Conservation (phyloP, 139 green algal genomes). For the Axilococcus clingmanii region DNA sequence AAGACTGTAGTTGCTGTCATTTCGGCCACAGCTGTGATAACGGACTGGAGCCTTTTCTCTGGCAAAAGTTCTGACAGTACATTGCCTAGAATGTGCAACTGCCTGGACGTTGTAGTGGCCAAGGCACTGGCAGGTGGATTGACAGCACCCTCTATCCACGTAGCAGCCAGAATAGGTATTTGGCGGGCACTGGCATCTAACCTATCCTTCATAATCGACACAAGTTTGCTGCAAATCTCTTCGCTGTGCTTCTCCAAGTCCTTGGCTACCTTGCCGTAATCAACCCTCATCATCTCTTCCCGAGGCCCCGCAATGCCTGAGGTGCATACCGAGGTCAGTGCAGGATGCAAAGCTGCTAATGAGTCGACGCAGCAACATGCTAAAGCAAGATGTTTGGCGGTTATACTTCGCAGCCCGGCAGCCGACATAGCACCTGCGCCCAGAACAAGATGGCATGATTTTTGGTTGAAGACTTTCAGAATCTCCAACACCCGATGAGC, state of each 20-base stretch:
- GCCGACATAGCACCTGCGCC: constrained; percentile 84
- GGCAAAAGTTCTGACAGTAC: no score
- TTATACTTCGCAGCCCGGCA: constrained; percentile 80
- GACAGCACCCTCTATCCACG: neutral
- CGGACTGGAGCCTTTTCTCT: no score
- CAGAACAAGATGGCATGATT: constrained; percentile 81
- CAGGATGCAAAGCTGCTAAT: constrained; percentile 32
- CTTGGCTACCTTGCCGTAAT: no score
- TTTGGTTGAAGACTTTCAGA: constrained; percentile 76
- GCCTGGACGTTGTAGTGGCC: constrained; percentile 35
- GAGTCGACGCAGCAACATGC: constrained; percentile 49
- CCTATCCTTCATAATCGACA: constrained; percentile 81
- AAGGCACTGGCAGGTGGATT: constrained; percentile 18
- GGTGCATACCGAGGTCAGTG: no score
- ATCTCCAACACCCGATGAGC: constrained; percentile 67
- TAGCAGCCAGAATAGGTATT: neutral
- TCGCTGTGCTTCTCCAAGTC: constrained; percentile 65
- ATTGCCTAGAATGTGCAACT: constrained; percentile 30
- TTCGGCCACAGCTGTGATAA: no score
- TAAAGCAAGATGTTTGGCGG: constrained; percentile 83
- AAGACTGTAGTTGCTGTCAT: no score
- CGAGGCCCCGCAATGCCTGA: no score
- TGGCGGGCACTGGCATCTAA: constrained; percentile 29
- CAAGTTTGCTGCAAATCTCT: constrained; percentile 83
- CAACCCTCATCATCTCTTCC: no score